Percentiles rank a stretch among this genome's conserved stretches.
Conservation (phyloP, 2,329 filamentous ascomycete genomes). For the Sarocladium brachiariae region DNA sequence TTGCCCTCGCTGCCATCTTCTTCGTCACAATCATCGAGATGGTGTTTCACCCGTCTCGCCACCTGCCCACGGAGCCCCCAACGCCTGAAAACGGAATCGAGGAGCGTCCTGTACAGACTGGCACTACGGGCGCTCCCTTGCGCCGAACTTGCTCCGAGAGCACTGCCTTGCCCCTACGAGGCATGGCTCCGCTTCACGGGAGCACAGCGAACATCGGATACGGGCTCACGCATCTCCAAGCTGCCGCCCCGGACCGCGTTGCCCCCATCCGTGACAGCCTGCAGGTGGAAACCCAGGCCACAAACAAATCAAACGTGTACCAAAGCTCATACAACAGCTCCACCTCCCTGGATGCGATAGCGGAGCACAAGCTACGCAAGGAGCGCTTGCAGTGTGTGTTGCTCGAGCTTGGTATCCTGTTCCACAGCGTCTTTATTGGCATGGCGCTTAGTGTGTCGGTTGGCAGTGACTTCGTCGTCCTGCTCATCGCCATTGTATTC, state of each 20-base stretch:
- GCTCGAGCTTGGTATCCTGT: conserved; percentile 66
- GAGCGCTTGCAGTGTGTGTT: conserved; percentile 70
- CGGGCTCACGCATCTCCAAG: conserved; percentile 23
- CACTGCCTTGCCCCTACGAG: conserved; percentile 23
- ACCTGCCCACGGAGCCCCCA: conserved; percentile 11
- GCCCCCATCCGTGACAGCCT: conserved; percentile 14
- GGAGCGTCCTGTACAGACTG: not conserved
- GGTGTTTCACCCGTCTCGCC: conserved; percentile 43
- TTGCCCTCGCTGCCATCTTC: conserved; percentile 72
- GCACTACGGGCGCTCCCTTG: not conserved
- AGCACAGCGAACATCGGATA: conserved; percentile 27
- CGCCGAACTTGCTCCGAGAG: conserved; percentile 14
- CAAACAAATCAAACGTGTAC: not conserved
- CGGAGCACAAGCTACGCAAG: conserved; percentile 54
- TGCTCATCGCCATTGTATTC: conserved; percentile 71
- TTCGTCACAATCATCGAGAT: conserved; percentile 78
- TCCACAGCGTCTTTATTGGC: conserved; percentile 67
- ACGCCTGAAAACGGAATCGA: not conserved
- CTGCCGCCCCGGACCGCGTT: conserved; percentile 13
- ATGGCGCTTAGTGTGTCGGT: conserved; percentile 77
- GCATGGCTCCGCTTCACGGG: conserved; percentile 26
- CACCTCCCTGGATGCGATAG: conserved; percentile 1
- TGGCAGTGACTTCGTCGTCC: conserved; percentile 69
- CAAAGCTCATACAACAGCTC: conserved; percentile 4
- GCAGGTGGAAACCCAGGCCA: conserved; percentile 11